phyloP scores from a whole-genome alignment of 2,329 filamentous ascomycete genomes.

The Apiospora marii region DNA sequence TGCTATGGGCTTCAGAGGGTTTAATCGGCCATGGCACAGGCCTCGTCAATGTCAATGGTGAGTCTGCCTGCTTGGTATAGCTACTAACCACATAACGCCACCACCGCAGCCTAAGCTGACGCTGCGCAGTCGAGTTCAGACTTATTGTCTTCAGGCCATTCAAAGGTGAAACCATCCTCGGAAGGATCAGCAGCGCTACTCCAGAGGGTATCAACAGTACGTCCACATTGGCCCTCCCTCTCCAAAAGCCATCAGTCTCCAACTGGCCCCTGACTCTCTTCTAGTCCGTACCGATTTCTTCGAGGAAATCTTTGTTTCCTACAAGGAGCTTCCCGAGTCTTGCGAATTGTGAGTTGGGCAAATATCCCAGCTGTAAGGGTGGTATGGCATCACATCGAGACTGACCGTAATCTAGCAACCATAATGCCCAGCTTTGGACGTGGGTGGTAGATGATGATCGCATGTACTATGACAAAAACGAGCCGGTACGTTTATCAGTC shows the following conservation, averaged over 20 bases:
- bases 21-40: slow-evolving; percentile 93
- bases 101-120: neutral
- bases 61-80: slow-evolving; percentile 27
- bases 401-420: slow-evolving; percentile 61
- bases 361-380: slow-evolving; percentile 18
- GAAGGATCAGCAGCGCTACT: slow-evolving; percentile 79
- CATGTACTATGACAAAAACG: slow-evolving; percentile 89
- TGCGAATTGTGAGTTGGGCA: slow-evolving; percentile 71
- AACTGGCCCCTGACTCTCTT: neutral
- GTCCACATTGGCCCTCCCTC: slow-evolving; percentile 32
- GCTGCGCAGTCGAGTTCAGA: slow-evolving; percentile 80
- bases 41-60: slow-evolving; percentile 92
- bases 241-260: slow-evolving; percentile 25
- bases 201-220: slow-evolving; percentile 75
- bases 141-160: slow-evolving; percentile 95
- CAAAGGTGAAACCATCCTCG: slow-evolving; percentile 90
- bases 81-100: neutral
- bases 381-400: slow-evolving; percentile 34
- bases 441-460: slow-evolving; percentile 79
- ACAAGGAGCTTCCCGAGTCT: slow-evolving; percentile 76
- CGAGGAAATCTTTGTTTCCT: slow-evolving; percentile 85
- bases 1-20: slow-evolving; percentile 89
- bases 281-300: slow-evolving; percentile 89
- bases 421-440: slow-evolving; percentile 81
- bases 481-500: slow-evolving; percentile 86